Conservation (phyloP, 2,329 filamentous ascomycete species). For the Ambrosiella cleistominuta region DNA sequence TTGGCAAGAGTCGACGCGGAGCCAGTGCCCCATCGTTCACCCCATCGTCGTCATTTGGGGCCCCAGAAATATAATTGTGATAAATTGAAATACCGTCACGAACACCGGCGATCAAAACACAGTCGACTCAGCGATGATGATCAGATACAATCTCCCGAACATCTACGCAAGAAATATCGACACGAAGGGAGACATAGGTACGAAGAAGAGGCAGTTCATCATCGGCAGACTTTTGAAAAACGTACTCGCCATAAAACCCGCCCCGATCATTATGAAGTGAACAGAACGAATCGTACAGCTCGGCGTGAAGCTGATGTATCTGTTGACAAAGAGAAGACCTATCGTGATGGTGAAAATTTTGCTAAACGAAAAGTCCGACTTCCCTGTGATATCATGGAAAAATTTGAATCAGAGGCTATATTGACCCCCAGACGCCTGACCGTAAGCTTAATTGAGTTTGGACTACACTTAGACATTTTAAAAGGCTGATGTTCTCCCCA, state of each 20-base stretch:
- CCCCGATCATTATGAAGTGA: slow-evolving; percentile 35
- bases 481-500: neutral
- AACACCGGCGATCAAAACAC: neutral
- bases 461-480: neutral
- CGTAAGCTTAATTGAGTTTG: slow-evolving; percentile 14
- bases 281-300: slow-evolving; percentile 14
- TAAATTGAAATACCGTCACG: neutral
- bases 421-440: slow-evolving; percentile 21
- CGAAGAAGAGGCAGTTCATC: neutral
- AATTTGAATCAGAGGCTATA: slow-evolving; percentile 38
- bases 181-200: neutral
- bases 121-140: no score
- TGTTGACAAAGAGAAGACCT: slow-evolving; percentile 16
- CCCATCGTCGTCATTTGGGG: no score
- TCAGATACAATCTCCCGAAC: neutral
- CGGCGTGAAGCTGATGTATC: slow-evolving; percentile 15
- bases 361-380: slow-evolving; percentile 19
- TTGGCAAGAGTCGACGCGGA: neutral
- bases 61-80: no score
- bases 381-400: slow-evolving; percentile 30
- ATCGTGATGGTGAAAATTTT: neutral
- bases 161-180: neutral
- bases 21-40: no score
- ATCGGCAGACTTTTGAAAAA: slow-evolving; percentile 27
- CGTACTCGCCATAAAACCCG: slow-evolving; percentile 37